Evolutionary conservation across 2,329 filamentous ascomycete species (phyloP), one percentile per base, ranked within the genome.

Genomic region (Verticillium isaacii): DNA sequence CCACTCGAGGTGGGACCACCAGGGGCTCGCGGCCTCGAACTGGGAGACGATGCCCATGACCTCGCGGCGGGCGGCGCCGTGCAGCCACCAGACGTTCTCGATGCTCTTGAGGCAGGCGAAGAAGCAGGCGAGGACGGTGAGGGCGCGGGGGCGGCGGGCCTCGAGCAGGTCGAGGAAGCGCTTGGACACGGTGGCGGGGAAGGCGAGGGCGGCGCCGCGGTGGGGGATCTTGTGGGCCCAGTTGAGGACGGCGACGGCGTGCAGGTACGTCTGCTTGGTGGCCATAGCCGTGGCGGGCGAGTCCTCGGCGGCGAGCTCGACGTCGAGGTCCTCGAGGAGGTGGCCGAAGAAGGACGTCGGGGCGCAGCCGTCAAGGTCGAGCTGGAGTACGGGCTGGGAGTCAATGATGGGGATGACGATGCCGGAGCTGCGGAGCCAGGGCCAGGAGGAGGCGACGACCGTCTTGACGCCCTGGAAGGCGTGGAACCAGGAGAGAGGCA

Each of bases 391-490:
- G 1, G 85, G 86, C 68, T 89, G 86, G 0, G 84, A 83, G 67
- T 88, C 85, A 64, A 89, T 88, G 58, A 89, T 86, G 7, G 82
- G 81, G 32, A 84, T 80, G 45, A 87, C 84, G 15, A 83, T 79
- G 2, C 78, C 75, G 66, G 84, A 88, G 62, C 80, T 78, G 2
- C 85, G 79, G 56, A 89, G 79, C 81, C 83, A 89, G 62, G 82
- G 83, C 86, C 86, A 89, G 15, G 85, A 87, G 2, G 82, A 81
- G 23, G 86, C 83, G 0, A 88, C 86, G 37, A 89, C 80, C 2
- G 86, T 83, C 70, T 89, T 89, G 65, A 89, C 85, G 12, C 86
- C 86, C 67, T 89, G 86, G 68, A 88, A 89, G 4, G 86, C 83
- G 68, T 89, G 86, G 64, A 89, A 89, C 85, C 85, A 89, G 3